Conservation (phyloP, 306 rosid genomes). For the Ammopiptanthus mongolicus region DNA sequence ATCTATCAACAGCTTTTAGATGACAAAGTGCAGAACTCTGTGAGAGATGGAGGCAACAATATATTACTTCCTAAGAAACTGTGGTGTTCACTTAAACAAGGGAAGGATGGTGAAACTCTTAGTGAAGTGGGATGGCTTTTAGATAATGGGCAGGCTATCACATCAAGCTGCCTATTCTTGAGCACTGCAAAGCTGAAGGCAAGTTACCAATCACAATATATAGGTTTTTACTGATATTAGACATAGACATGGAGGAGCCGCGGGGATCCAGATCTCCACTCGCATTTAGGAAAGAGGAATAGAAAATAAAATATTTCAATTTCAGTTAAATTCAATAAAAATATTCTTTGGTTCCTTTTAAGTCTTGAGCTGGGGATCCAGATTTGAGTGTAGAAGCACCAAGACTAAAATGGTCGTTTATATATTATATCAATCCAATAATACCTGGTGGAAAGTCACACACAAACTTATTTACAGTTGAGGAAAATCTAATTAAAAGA, state of each 20-base stretch:
- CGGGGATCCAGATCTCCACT: background rate
- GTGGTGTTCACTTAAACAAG: constrained; percentile 74
- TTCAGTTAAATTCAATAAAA: background rate
- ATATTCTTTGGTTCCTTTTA: background rate
- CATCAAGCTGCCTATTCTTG: constrained; percentile 78
- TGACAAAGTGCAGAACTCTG: constrained; percentile 29
- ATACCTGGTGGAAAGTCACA: background rate
- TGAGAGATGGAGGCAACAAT: constrained; percentile 49
- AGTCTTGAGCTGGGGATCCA: background rate
- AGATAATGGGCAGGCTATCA: constrained; percentile 60
- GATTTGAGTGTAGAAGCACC: background rate
- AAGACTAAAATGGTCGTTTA: background rate
- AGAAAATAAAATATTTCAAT: background rate
- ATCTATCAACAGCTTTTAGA: constrained; percentile 44
- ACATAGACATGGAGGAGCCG: background rate
- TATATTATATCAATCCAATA: no score
- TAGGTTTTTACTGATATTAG: background rate
- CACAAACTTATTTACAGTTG: background rate
- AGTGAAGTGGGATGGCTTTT: constrained; percentile 92
- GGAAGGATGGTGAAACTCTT: constrained; percentile 44
- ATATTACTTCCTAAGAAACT: constrained; percentile 83
- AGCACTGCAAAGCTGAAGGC: constrained; percentile 57
- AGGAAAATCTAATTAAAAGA: background rate
- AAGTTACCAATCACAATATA: constrained; percentile 31
- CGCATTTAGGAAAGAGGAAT: background rate